Conservation (phyloP, 768 basidiomycete genomes). For the Imleria badia region DNA sequence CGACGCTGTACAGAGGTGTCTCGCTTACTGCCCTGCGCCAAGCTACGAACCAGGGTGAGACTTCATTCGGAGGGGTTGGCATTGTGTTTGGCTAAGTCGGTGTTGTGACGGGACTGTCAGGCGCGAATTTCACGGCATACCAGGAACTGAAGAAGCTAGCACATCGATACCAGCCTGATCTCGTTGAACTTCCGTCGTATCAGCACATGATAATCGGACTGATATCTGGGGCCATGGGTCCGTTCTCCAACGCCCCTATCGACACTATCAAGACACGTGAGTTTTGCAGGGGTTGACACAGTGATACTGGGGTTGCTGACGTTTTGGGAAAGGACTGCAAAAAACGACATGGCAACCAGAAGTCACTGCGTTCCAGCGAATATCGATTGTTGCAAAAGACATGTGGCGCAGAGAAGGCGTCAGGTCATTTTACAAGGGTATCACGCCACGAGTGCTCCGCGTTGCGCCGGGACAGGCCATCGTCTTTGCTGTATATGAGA, state of each 20-base stretch:
- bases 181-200: slow-evolving; percentile 82
- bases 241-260: slow-evolving; percentile 96
- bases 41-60: slow-evolving; percentile 92
- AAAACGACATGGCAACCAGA: slow-evolving; percentile 75
- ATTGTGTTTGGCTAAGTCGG: background rate
- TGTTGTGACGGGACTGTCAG: slow-evolving; percentile 35
- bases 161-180: slow-evolving; percentile 73
- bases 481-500: slow-evolving; percentile 96
- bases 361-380: slow-evolving; percentile 75
- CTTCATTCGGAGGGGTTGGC: background rate
- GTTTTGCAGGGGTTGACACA: slow-evolving; percentile 21
- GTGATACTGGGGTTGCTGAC: background rate
- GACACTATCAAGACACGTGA: slow-evolving; percentile 93
- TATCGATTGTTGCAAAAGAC: slow-evolving; percentile 77
- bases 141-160: slow-evolving; percentile 92
- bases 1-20: slow-evolving; percentile 89
- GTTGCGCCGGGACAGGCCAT: slow-evolving; percentile 98
- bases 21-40: slow-evolving; percentile 91
- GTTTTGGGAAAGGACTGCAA: slow-evolving; percentile 62
- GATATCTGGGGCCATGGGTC: slow-evolving; percentile 96
- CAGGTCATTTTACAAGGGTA: slow-evolving; percentile 95
- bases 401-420: slow-evolving; percentile 94
- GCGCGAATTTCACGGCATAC: slow-evolving; percentile 97
- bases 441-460: slow-evolving; percentile 92
- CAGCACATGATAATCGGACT: slow-evolving; percentile 96